These are phyloP conservation scores for Daedaleopsis sinensis DNA, from an alignment of 768 basidiomycete species.

Conservation along the genomic window DNA sequence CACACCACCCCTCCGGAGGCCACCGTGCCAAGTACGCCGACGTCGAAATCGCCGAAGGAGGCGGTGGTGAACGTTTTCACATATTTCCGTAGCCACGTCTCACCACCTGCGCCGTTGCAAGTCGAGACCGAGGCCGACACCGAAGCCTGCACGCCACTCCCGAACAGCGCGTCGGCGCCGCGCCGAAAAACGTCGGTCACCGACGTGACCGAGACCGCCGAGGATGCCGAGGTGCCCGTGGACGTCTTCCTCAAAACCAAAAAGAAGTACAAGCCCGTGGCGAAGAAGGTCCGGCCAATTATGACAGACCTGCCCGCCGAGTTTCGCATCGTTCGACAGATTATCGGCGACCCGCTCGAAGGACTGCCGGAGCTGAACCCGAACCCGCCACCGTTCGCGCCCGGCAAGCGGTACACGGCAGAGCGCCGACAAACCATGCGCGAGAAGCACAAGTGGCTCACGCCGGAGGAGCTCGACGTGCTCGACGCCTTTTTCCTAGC, in stretches of 20 bases:
- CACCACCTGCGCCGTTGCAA: too few species aligned
- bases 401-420: background rate
- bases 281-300: constrained; percentile 30
- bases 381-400: constrained; percentile 12
- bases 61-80: too few species aligned
- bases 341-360: constrained; percentile 31
- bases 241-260: background rate
- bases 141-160: too few species aligned
- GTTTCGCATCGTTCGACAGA: constrained; percentile 31
- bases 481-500: background rate
- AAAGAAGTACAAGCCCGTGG: constrained; percentile 20
- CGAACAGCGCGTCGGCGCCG: too few species aligned
- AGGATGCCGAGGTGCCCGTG: background rate
- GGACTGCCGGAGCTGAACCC: constrained; percentile 25
- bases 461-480: background rate
- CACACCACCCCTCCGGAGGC: too few species aligned
- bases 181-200: background rate
- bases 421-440: background rate
- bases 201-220: background rate
- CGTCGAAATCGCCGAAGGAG: too few species aligned
- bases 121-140: too few species aligned
- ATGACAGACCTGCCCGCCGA: constrained; percentile 25
- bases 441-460: background rate
- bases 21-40: too few species aligned
- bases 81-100: too few species aligned